A percentile compares a stretch with the other conserved stretches of the same genome.
Conservation (phyloP, 371 early-diverging fungal species). For the Apophysomyces trapeziformis region DNA sequence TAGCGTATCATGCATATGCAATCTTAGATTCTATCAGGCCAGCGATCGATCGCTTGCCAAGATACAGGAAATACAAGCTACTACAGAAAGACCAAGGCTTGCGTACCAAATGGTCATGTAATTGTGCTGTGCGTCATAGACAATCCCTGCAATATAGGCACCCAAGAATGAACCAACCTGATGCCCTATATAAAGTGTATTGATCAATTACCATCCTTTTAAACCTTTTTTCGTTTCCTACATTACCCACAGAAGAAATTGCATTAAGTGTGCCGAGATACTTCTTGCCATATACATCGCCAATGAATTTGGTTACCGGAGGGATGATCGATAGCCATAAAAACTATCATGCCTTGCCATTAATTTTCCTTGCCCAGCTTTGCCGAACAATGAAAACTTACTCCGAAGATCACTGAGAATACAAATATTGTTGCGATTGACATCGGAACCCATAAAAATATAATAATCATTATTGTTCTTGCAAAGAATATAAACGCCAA, state of each 20-base stretch:
- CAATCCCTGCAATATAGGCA: slow-evolving; percentile 41
- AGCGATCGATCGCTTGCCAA: slow-evolving; percentile 15
- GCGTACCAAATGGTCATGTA: slow-evolving; percentile 46
- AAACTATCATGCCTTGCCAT: slow-evolving; percentile 18
- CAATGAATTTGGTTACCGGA: slow-evolving; percentile 41
- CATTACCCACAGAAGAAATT: slow-evolving; percentile 30
- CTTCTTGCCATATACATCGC: slow-evolving; percentile 41
- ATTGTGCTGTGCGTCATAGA: slow-evolving; percentile 34
- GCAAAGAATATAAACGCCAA: slow-evolving; percentile 27
- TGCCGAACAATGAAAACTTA: slow-evolving; percentile 24
- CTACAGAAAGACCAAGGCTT: slow-evolving; percentile 32
- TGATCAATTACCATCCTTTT: no score
- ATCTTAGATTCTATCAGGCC: not conserved
- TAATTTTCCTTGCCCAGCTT: not conserved
- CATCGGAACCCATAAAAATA: slow-evolving; percentile 29
- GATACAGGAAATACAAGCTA: slow-evolving; percentile 30
- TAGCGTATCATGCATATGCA: no score
- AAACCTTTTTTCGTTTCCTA: not conserved
- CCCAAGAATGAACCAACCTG: slow-evolving; percentile 46
- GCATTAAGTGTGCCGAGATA: slow-evolving; percentile 46
- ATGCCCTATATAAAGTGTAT: slow-evolving; percentile 28
- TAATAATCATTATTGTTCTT: slow-evolving; percentile 27
- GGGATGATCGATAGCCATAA: slow-evolving; percentile 52
- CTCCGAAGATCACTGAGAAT: slow-evolving; percentile 60
- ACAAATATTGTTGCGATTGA: slow-evolving; percentile 34